Percentiles rank a stretch among this genome's conserved stretches.
phyloP scores from a whole-genome alignment of 495 filamentous ascomycete species.

The Bathelium albidoporum region DNA sequence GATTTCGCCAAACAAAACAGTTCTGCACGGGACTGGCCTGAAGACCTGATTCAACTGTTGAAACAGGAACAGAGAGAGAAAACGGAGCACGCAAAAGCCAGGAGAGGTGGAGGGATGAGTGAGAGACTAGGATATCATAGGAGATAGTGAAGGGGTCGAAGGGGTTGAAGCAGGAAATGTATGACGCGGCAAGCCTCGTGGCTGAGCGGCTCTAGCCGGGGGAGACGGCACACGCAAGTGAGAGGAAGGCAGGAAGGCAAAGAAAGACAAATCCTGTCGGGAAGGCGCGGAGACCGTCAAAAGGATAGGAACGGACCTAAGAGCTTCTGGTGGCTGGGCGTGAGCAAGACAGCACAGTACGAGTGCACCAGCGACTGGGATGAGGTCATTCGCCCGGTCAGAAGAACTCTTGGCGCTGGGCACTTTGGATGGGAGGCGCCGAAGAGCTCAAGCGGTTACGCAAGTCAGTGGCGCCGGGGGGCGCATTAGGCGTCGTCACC shows the following conservation, averaged over 20 bases:
- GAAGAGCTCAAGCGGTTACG: neutral
- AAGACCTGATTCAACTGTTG: neutral
- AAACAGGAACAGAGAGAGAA: neutral
- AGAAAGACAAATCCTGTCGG: no score
- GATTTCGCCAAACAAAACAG: neutral
- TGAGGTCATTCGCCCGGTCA: no score
- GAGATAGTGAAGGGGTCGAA: neutral
- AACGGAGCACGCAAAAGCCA: neutral
- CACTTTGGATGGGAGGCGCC: neutral
- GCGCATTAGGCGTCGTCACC: no score
- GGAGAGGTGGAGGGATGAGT: neutral
- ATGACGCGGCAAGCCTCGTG: slow-evolving; percentile 3
- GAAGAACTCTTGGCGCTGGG: no score
- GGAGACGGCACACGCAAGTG: neutral
- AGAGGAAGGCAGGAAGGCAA: neutral
- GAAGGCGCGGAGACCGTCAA: no score
- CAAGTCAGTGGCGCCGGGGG: slow-evolving; percentile 1
- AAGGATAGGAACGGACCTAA: no score
- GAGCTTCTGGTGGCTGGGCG: no score
- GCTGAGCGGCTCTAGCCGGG: neutral
- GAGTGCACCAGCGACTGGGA: no score
- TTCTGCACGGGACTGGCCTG: neutral
- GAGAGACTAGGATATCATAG: neutral
- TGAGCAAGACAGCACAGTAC: no score
- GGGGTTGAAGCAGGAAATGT: neutral